Conservation (phyloP, 2,329 filamentous ascomycete species). For the Colletotrichum simmondsii region DNA sequence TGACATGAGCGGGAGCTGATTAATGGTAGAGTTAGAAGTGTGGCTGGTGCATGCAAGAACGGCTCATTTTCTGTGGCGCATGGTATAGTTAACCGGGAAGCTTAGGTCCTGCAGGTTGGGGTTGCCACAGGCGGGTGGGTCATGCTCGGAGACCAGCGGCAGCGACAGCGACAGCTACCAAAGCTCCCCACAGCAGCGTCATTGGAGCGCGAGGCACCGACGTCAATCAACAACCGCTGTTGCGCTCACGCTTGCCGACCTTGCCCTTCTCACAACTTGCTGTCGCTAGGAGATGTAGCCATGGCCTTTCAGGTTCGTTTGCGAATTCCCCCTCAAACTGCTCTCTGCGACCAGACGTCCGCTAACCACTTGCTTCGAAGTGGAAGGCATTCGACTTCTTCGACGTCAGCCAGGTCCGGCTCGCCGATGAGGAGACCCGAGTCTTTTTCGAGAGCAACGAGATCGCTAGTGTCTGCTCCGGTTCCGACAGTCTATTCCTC, state of each 20-base stretch:
- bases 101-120: background rate
- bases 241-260: background rate
- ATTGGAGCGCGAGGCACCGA: conserved; percentile 37
- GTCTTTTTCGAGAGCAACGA: conserved; percentile 85
- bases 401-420: conserved; percentile 86
- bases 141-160: background rate
- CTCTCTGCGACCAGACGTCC: background rate
- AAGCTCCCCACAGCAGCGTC: conserved; percentile 41
- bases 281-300: conserved; percentile 33
- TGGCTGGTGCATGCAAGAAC: background rate
- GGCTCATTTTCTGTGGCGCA: background rate
- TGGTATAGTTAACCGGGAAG: background rate
- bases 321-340: background rate
- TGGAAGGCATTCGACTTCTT: conserved; percentile 99
- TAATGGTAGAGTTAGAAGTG: background rate
- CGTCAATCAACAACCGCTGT: conserved; percentile 18
- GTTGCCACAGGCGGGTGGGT: background rate
- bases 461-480: conserved; percentile 85
- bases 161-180: conserved; percentile 26
- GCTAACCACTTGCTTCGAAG: conserved; percentile 55
- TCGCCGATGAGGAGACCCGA: conserved; percentile 82
- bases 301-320: conserved; percentile 35
- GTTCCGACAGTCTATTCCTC: conserved; percentile 89
- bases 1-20: background rate
- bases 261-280: background rate